Evolutionary conservation across 1,139 yeast genomes (phyloP).

Genomic region (Geotrichum fermentans): DNA sequence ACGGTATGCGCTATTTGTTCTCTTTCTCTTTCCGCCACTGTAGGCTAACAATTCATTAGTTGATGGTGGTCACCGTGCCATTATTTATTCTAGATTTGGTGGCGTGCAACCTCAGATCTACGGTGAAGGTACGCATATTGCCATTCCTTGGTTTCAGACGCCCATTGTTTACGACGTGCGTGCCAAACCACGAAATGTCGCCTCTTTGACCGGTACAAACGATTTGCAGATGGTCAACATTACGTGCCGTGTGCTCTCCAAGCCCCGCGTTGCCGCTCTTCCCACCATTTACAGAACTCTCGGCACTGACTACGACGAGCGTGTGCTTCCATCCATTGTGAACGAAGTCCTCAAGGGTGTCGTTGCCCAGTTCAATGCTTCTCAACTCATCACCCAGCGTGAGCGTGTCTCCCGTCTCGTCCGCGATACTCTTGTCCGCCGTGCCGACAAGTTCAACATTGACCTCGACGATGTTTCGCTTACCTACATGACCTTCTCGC

Average conservation of each 20-base stretch:
- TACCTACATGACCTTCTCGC: slow-evolving; percentile 94
- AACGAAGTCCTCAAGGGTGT: slow-evolving; percentile 95
- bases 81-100: slow-evolving; percentile 78
- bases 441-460: slow-evolving; percentile 87
- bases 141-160: slow-evolving; percentile 91
- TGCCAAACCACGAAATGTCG: slow-evolving; percentile 94
- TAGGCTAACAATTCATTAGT: slow-evolving; percentile 40
- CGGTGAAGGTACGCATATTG: slow-evolving; percentile 92
- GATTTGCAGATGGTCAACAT: slow-evolving; percentile 98
- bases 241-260: slow-evolving; percentile 91
- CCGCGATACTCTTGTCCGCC: slow-evolving; percentile 82
- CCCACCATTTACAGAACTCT: slow-evolving; percentile 86
- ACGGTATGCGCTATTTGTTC: slow-evolving; percentile 32
- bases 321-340: slow-evolving; percentile 92
- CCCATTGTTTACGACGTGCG: slow-evolving; percentile 92
- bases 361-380: slow-evolving; percentile 96
- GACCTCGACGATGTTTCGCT: slow-evolving; percentile 90
- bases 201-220: slow-evolving; percentile 97
- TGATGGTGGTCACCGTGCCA: slow-evolving; percentile 99
- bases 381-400: slow-evolving; percentile 96
- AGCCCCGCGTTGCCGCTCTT: slow-evolving; percentile 74
- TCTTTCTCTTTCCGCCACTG: not conserved
- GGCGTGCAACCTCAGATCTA: slow-evolving; percentile 86
- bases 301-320: slow-evolving; percentile 92
- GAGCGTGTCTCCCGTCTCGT: slow-evolving; percentile 90